Evolutionary conservation across 805 yeast genomes (phyloP), one percentile per base, ranked within the genome.

Genomic region (Candida verbasci): DNA sequence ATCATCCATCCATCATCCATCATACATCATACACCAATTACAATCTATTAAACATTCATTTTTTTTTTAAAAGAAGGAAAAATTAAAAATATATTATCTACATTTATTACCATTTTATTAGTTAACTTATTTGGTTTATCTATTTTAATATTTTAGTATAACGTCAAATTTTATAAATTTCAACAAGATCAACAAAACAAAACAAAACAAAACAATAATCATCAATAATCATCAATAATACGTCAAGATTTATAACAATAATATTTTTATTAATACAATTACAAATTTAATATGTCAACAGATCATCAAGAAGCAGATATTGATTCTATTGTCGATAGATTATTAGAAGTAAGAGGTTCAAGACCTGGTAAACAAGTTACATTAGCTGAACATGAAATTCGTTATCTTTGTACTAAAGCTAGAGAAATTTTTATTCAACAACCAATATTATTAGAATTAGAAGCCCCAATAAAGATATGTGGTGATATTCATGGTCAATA

Each of bases 401-500:
- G 95, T 56, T 91, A 78, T 65, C 80, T 91, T 44, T 91, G 98
- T 72, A 88, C 97, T 45, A 91, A 89, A 65, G 97, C 98, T 22
- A 82, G 98, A 66, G 97, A 94, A 60, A 93, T 91, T 55, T 91
- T 91, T 65, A 93, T 91, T 60, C 95, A 87, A 64, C 98, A 91
- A 68, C 98, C 98, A 36, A 93, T 93, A 50, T 70, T 91, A 49
- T 72, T 91, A 53, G 98, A 91, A 62, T 75, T 91, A 50, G 97
- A 93, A 65, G 97, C 98, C 15, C 98, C 98, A 39, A 91, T 91
- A 55, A 89, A 88, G 64, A 84, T 84, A 41, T 88, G 96, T 69
- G 98, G 98, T 64, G 98, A 91, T 63, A 93, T 91, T 55, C 98
- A 91, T 63, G 98, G 98, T 40, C 98, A 91, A 68, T 91, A 93